A percentile compares a stretch with the other conserved stretches of the same genome.
Conservation (phyloP, 1,284 basidiomycete genomes). For the Cutaneotrichosporon dermatis region DNA sequence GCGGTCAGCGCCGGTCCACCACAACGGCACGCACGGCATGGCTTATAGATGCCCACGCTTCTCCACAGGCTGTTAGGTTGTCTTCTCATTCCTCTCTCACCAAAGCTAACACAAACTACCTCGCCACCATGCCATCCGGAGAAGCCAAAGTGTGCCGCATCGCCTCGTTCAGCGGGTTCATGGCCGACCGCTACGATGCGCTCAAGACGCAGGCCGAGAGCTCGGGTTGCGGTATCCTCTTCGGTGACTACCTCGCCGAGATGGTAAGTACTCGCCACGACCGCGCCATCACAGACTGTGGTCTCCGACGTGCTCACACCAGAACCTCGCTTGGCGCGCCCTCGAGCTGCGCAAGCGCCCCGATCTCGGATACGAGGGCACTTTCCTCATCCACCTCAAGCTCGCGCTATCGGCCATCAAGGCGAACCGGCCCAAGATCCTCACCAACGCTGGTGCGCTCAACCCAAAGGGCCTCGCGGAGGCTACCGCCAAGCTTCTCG, state of each 20-base stretch:
- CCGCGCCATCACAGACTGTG: no score
- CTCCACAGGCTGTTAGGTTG: no score
- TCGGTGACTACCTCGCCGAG: slow-evolving; percentile 23
- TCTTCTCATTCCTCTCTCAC: no score
- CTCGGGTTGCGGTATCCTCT: slow-evolving; percentile 11
- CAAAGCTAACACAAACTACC: no score
- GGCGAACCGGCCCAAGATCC: slow-evolving; percentile 15
- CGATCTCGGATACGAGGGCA: slow-evolving; percentile 20
- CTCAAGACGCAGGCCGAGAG: slow-evolving; percentile 15
- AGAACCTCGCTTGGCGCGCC: slow-evolving; percentile 22
- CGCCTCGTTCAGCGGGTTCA: slow-evolving; percentile 19
- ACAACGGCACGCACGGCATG: no score
- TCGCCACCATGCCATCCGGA: not conserved
- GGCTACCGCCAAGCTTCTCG: slow-evolving; percentile 9
- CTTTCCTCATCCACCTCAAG: slow-evolving; percentile 19
- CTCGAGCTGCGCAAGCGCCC: slow-evolving; percentile 19
- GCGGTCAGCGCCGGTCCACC: no score
- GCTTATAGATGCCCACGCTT: no score
- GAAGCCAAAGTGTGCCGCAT: slow-evolving; percentile 10
- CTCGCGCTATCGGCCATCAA: slow-evolving; percentile 15
- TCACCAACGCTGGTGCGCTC: slow-evolving; percentile 25
- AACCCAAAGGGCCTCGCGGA: slow-evolving; percentile 20
- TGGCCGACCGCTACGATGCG: slow-evolving; percentile 9
- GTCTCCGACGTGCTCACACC: not conserved
- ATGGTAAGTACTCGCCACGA: slow-evolving; percentile 5